Percentiles rank a stretch among this genome's conserved stretches.
Evolutionary conservation across 2,329 filamentous ascomycete species (phyloP).

Genomic region (Cadophora sp.): DNA sequence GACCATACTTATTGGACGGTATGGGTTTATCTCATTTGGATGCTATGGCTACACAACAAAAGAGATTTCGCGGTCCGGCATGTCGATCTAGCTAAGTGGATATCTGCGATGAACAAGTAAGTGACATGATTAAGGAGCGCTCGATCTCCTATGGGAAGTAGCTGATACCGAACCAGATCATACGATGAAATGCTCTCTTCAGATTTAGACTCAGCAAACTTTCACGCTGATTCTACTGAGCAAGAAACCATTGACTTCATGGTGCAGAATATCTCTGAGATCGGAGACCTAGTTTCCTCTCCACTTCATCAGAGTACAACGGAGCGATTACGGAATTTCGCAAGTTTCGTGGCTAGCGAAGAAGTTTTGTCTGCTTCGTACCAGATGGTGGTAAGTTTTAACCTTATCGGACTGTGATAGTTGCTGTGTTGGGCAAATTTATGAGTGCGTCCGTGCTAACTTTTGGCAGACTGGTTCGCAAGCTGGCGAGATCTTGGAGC

Average conservation of each 20-base stretch:
- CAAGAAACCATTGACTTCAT: conserved; percentile 31
- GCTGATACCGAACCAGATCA: conserved; percentile 1
- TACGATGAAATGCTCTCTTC: conserved; percentile 2
- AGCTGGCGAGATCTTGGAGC: conserved; percentile 2
- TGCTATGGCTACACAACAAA: conserved; percentile 25
- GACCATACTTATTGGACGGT: conserved; percentile 38
- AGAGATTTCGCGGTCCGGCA: conserved; percentile 22
- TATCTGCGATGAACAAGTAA: conserved; percentile 18
- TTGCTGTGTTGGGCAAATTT: not conserved
- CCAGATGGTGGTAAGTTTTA: conserved; percentile 18
- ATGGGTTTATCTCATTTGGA: conserved; percentile 36
- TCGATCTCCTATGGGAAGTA: not conserved
- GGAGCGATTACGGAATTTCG: conserved; percentile 27
- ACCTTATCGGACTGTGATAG: not conserved
- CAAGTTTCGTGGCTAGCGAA: conserved; percentile 33
- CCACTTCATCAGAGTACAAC: not conserved
- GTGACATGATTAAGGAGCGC: not conserved
- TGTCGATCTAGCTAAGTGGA: conserved; percentile 23
- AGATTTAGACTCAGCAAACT: not conserved
- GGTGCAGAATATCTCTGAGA: conserved; percentile 19
- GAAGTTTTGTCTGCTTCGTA: conserved; percentile 27
- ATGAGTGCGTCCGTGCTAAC: not conserved
- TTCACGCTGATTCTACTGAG: conserved; percentile 26
- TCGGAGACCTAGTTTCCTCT: conserved; percentile 9
- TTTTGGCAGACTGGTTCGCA: not conserved